Conservation (phyloP, 2,329 filamentous ascomycete species). For the Juglanconis juglandina region DNA sequence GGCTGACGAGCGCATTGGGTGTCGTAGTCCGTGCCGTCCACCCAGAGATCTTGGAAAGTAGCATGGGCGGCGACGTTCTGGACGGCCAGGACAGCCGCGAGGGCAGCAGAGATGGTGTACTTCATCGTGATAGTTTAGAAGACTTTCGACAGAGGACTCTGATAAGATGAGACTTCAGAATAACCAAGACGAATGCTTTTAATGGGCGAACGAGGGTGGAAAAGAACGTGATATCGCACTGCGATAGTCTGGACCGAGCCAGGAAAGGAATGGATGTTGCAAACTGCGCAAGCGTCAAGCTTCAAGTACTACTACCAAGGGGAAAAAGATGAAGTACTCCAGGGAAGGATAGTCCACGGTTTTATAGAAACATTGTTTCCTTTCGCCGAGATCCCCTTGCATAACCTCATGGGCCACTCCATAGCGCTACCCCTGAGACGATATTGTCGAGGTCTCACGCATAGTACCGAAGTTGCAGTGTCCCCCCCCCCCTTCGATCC, state of each 20-base stretch:
- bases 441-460: no score
- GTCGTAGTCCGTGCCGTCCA: conserved; percentile 38
- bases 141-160: not conserved
- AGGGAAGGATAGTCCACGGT: no score
- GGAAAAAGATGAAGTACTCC: no score
- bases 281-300: no score
- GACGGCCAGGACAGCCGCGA: conserved; percentile 26
- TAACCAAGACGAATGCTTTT: not conserved
- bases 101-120: not conserved
- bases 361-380: no score
- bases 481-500: no score
- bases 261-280: not conserved
- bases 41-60: conserved; percentile 49
- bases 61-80: conserved; percentile 42
- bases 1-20: conserved; percentile 46
- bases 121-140: not conserved
- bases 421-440: no score
- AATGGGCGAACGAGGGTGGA: not conserved
- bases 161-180: not conserved
- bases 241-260: not conserved
- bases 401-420: no score
- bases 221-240: not conserved
- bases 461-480: no score
- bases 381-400: no score
- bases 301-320: no score